Base-by-base conservation (phyloP, 2,329 filamentous ascomycete species). In the Colletotrichum sp. region DNA sequence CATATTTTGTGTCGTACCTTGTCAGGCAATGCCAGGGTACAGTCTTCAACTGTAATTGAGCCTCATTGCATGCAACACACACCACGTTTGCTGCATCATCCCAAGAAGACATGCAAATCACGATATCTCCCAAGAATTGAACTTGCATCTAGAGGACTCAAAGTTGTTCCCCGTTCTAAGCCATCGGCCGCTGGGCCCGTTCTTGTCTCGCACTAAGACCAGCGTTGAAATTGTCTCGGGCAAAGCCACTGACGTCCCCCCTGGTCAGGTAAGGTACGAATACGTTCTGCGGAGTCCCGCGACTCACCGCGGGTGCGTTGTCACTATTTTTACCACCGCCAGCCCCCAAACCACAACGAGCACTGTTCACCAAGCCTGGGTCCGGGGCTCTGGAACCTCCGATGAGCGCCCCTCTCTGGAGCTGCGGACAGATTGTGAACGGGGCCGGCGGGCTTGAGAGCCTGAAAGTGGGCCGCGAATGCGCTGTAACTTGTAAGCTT, bases 281-380 rank as follows among this genome's bases (percentile, higher is more conserved):
- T 32, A 39, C 8, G 52, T 32, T 36, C 30, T 75, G 60, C 28
- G 68, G 68, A 66, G 59, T n/a, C 60, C 44, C 44, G 10, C 24
- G 39, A 24, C 62, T 52, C n/a, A 21, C 32, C 28, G 32, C 26
- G 57, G 44, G 44, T 52, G 44, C 44, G 44, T 21, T 52, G 18
- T 32, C 26, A 13, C 64, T 76, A 76, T 73, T 76, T 73, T 73
- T 76, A 76, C 72, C 68, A 18, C 36, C 21, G 52, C 44, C 9
- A 44, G 66, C 66, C 52, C 52, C 69, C 24, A 32, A 21, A 52
- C n/a, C 44, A 52, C 44, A 0, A 21, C n/a, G 44, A 2, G 44
- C 44, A 52, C 44, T 52, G 44, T 52, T 52, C 44, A 21, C n/a
- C 44, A 2, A 21, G n/a, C 44, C 68, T 52, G 68, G 68, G 57